phyloP scores from a whole-genome alignment of 345 rosid species.

The Abelmoschus esculentus region DNA sequence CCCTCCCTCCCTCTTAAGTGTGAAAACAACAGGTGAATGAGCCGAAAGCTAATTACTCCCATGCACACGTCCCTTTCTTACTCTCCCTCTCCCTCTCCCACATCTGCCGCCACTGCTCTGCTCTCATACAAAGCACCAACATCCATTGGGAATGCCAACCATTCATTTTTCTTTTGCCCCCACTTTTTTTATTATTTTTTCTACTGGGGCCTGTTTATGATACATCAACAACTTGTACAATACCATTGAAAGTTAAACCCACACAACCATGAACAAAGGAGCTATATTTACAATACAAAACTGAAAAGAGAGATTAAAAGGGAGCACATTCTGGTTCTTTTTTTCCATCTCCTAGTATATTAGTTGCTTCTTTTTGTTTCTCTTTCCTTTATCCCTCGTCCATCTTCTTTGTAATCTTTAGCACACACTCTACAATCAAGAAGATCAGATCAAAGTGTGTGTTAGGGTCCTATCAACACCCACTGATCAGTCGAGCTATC shows the following conservation, averaged over 20 bases:
- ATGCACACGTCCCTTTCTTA: not conserved
- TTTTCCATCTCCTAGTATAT: constrained; percentile 12
- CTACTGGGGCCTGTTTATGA: no score
- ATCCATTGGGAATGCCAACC: not conserved
- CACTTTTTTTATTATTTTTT: no score
- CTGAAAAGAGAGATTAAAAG: not conserved
- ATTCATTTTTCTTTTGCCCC: not conserved
- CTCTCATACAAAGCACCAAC: not conserved
- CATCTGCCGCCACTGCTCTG: not conserved
- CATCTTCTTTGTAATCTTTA: constrained; percentile 15
- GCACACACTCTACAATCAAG: constrained; percentile 8
- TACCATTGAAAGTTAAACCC: no score
- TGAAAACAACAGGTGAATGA: constrained; percentile 95
- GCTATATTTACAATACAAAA: not conserved
- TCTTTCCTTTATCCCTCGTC: not conserved
- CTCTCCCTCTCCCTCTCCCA: not conserved
- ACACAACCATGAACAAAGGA: not conserved
- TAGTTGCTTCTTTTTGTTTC: not conserved
- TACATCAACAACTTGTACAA: no score
- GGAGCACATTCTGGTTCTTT: constrained; percentile 9
- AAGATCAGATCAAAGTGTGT: not conserved
- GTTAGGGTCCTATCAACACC: not conserved
- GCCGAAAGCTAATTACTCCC: constrained; percentile 30
- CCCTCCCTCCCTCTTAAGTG: constrained; percentile 28
- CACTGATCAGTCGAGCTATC: not conserved